Conservation (phyloP, 2,329 filamentous ascomycete species). For the Aspergillus ochraceus region DNA sequence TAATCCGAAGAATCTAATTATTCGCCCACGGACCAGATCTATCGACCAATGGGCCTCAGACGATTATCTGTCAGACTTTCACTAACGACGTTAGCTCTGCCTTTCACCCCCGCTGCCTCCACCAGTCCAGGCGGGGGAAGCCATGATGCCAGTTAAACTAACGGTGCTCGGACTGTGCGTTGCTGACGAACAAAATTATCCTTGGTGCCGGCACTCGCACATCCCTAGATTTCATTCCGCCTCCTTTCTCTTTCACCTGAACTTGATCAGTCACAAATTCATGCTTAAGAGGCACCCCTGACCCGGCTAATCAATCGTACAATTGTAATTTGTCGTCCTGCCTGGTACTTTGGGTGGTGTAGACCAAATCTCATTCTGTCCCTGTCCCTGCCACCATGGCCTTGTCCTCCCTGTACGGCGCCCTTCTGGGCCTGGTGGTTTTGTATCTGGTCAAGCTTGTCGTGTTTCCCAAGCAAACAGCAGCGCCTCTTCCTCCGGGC, state of each 20-base stretch:
- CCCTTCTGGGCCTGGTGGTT: neutral
- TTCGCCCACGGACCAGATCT: neutral
- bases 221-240: neutral
- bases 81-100: neutral
- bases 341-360: neutral
- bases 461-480: neutral
- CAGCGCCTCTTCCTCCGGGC: conserved; percentile 2
- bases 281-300: neutral
- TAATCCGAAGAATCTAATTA: neutral
- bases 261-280: neutral
- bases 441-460: neutral
- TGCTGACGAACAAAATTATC: neutral
- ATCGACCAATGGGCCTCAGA: neutral
- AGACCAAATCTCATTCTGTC: neutral
- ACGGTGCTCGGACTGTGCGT: neutral
- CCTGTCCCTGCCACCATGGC: neutral
- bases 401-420: neutral
- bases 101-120: neutral
- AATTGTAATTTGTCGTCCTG: neutral
- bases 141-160: neutral
- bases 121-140: neutral
- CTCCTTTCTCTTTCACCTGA: neutral
- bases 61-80: neutral
- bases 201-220: neutral
- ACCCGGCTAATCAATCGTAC: neutral